These are phyloP conservation scores for Tolypocladium sp. DNA, from an alignment of 2,329 filamentous ascomycete genomes.

Conservation along the genomic window DNA sequence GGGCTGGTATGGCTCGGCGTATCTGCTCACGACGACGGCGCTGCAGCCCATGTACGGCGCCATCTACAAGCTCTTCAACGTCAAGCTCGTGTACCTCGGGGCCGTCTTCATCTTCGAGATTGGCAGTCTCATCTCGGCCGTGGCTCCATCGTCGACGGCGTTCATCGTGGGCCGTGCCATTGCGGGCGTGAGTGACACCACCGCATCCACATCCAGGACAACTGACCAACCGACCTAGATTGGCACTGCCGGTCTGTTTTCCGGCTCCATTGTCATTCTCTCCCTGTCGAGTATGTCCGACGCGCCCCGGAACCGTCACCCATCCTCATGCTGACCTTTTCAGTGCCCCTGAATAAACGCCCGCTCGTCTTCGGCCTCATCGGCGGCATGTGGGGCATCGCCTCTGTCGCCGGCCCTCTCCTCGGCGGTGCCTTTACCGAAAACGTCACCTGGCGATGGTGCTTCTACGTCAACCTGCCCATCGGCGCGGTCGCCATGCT, in stretches of 20 bases:
- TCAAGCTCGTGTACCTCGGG: slow-evolving; percentile 35
- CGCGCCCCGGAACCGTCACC: too few relatives aligned
- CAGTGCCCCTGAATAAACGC: slow-evolving; percentile 43
- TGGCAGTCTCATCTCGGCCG: slow-evolving; percentile 33
- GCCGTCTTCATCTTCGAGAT: slow-evolving; percentile 34
- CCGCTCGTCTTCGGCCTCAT: slow-evolving; percentile 46
- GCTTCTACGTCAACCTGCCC: slow-evolving; percentile 38
- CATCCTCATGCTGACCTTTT: neutral
- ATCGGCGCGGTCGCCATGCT: slow-evolving; percentile 37
- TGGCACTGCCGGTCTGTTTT: slow-evolving; percentile 41
- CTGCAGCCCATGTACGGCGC: slow-evolving; percentile 41
- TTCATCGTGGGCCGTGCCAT: slow-evolving; percentile 45
- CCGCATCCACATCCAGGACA: neutral
- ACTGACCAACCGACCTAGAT: slow-evolving; percentile 19
- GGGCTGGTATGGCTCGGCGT: slow-evolving; percentile 42
- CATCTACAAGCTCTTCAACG: slow-evolving; percentile 39
- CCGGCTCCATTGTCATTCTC: slow-evolving; percentile 39
- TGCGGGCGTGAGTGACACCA: slow-evolving; percentile 26
- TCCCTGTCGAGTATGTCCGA: slow-evolving; percentile 25
- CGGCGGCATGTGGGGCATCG: slow-evolving; percentile 47
- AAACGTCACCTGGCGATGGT: slow-evolving; percentile 42
- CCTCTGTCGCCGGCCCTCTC: slow-evolving; percentile 39
- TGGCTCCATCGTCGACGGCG: slow-evolving; percentile 34
- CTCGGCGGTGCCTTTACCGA: slow-evolving; percentile 42
- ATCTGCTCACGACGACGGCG: slow-evolving; percentile 38